Evolutionary conservation across 495 filamentous ascomycete species (phyloP).

Genomic region (Lasiosphaeriaceae sp.): DNA sequence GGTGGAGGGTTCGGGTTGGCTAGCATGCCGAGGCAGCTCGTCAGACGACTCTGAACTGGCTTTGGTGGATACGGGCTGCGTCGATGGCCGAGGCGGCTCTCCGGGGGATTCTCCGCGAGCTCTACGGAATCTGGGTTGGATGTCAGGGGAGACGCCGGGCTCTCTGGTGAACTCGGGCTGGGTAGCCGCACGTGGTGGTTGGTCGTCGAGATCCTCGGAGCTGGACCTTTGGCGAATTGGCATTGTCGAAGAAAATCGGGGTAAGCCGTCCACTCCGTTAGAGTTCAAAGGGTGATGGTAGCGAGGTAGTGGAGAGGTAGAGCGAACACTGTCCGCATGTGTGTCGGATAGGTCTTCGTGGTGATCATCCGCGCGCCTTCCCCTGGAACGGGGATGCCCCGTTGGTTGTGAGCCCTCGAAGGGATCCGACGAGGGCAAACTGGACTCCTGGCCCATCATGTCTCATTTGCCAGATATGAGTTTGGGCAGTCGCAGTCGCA

Average conservation of each 20-base stretch:
- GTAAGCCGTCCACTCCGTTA: background rate
- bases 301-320: conserved; percentile 12
- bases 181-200: background rate
- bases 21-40: too few relatives aligned
- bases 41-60: background rate
- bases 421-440: too few relatives aligned
- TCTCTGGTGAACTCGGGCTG: background rate
- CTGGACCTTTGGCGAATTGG: background rate
- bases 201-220: background rate
- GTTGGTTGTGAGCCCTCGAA: too few relatives aligned
- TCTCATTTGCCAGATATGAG: too few relatives aligned
- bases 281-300: background rate
- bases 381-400: too few relatives aligned
- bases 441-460: too few relatives aligned
- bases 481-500: too few relatives aligned
- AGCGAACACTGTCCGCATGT: conserved; percentile 3
- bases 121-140: background rate
- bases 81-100: background rate
- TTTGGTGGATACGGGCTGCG: conserved; percentile 1
- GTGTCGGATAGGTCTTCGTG: too few relatives aligned
- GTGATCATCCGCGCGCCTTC: too few relatives aligned
- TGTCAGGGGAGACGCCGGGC: background rate
- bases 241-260: conserved; percentile 4
- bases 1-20: too few relatives aligned
- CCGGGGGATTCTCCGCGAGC: background rate